Evolutionary conservation across 2,329 filamentous ascomycete genomes (phyloP), one percentile per base, ranked within the genome.

Genomic region (Diaporthe ilicicola): DNA sequence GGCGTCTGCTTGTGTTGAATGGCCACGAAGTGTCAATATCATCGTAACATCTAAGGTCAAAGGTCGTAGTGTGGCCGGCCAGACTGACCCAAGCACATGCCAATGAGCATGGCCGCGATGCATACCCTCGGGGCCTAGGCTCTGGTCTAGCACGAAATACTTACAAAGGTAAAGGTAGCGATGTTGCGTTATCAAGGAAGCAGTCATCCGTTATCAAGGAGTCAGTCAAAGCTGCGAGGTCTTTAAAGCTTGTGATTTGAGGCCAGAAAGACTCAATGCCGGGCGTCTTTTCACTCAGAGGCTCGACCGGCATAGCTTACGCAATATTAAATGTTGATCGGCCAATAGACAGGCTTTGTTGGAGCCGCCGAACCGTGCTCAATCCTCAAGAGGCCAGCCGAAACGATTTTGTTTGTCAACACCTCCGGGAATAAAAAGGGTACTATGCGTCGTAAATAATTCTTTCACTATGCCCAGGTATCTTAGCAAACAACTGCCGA

Each of bases 401-500:
- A 34, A 15, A 50, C 29, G 1, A 1, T 37, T 64, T 17, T 9
- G 4, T 37, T 19, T 9, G 1, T 19, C 44, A 24, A 3, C n/a
- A 34, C n/a, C 4, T 9, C 6, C 9, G 22, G 13, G 29, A n/a
- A n/a, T 19, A 12, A 4, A 8, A 24, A 12, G 6, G 19, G 13
- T 24, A 7, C 7, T 48, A 2, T 2, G 29, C 15, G 12, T 8
- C 13, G 24, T 10, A 48, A n/a, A n/a, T 1, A 2, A 3, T 13
- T 19, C 22, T 5, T n/a, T 34, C 4, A 37, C 17, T 2, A 27
- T 22, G 17, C 37, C 44, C n/a, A n/a, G 32, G 9, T 34, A 34
- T 34, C 32, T 34, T 34, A 9, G 32, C 44, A 50, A 64, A 27
- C 44, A 64, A 50, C 59, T 64, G 59, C 59, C 59, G 59, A 64